phyloP scores from a whole-genome alignment of 306 rosid species.

The Casuarina glauca region DNA sequence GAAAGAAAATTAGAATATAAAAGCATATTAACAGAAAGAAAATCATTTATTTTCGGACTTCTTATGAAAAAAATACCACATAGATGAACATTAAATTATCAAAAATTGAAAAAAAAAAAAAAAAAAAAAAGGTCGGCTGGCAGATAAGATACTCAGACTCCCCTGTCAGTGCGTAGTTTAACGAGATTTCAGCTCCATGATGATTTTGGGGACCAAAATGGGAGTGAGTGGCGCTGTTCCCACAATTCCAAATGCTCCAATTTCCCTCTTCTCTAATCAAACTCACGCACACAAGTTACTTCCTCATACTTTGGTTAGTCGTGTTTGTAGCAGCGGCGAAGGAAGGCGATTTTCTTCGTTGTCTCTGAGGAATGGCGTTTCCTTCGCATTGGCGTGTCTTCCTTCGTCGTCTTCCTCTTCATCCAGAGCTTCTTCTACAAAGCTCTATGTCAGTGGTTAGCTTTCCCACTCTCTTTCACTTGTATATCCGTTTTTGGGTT shows the following conservation, averaged over 20 bases:
- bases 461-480: constrained; percentile 9
- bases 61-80: too few species aligned
- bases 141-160: too few species aligned
- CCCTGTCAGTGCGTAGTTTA: not conserved
- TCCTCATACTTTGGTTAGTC: not conserved
- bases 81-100: not conserved
- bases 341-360: constrained; percentile 23
- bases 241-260: not conserved
- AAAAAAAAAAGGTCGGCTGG: too few species aligned
- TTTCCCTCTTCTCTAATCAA: not conserved
- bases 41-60: too few species aligned
- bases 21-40: too few species aligned
- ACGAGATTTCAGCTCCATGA: too few species aligned
- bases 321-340: not conserved
- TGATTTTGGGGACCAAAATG: not conserved
- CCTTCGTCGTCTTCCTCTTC: constrained; percentile 39
- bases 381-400: constrained; percentile 42
- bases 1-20: too few species aligned
- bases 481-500: not conserved
- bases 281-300: not conserved
- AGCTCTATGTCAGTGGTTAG: constrained; percentile 86
- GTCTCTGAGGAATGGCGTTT: constrained; percentile 21
- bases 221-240: not conserved
- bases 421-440: constrained; percentile 46
- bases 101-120: too few species aligned